Percentiles rank a stretch among this genome's conserved stretches.
phyloP scores from a whole-genome alignment of 1,284 basidiomycete species.

The Apiotrichum mycotoxinovorans region DNA sequence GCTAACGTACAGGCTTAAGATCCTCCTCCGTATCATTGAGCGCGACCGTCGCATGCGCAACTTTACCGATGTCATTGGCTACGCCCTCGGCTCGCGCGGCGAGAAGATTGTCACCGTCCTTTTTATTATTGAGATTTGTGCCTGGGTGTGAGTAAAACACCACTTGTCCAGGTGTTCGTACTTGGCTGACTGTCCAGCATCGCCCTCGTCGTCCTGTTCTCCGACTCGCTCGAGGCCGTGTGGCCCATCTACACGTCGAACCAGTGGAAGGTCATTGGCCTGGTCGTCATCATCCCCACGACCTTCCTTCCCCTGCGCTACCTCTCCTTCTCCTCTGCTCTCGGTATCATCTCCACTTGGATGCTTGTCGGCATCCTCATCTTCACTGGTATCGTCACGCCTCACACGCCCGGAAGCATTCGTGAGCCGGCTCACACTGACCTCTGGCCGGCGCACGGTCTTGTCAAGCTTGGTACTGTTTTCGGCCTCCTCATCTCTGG shows the following conservation, averaged over 20 bases:
- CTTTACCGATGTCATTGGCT: slow-evolving; percentile 44
- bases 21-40: slow-evolving; percentile 44
- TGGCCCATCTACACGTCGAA: slow-evolving; percentile 63
- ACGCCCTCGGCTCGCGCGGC: slow-evolving; percentile 58
- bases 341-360: slow-evolving; percentile 74
- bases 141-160: slow-evolving; percentile 52
- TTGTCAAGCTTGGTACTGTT: slow-evolving; percentile 65
- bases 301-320: slow-evolving; percentile 79
- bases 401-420: slow-evolving; percentile 71
- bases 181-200: slow-evolving; percentile 55
- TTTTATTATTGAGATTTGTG: slow-evolving; percentile 80
- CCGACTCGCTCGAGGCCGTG: slow-evolving; percentile 73
- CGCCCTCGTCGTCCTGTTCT: slow-evolving; percentile 75
- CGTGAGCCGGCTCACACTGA: slow-evolving; percentile 71
- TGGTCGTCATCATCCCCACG: slow-evolving; percentile 70
- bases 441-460: slow-evolving; percentile 57
- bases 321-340: slow-evolving; percentile 75
- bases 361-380: slow-evolving; percentile 74
- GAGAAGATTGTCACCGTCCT: slow-evolving; percentile 65
- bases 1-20: slow-evolving; percentile 36
- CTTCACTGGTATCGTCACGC: slow-evolving; percentile 62
- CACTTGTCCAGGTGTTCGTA: slow-evolving; percentile 53
- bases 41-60: slow-evolving; percentile 40
- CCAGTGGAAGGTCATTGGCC: slow-evolving; percentile 70
- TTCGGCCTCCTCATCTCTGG: slow-evolving; percentile 92